Evolutionary conservation across 129 eudicot species (phyloP).

Genomic region (Flaveria brownii): DNA sequence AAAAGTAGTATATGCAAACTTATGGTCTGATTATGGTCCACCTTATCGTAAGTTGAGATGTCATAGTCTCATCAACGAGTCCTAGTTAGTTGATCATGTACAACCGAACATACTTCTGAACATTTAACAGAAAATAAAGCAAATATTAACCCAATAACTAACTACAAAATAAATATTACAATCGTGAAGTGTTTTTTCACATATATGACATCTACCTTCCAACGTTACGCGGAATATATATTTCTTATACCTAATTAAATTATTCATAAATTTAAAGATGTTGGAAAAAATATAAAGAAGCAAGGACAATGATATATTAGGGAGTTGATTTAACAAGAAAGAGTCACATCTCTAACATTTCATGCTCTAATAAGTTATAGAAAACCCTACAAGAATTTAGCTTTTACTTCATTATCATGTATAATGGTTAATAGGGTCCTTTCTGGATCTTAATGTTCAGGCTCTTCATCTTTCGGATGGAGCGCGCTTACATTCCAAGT

Average conservation of each 20-base stretch:
- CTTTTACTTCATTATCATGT: not conserved
- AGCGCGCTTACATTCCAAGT: not conserved
- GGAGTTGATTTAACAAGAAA: not conserved
- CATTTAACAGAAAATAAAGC: not conserved
- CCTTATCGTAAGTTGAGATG: slow-evolving; percentile 45
- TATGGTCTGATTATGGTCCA: slow-evolving; percentile 30
- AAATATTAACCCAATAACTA: not conserved
- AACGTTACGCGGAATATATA: not conserved
- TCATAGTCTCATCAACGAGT: slow-evolving; percentile 20
- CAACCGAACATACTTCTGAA: not conserved
- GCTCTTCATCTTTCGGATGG: not conserved
- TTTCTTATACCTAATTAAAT: too few species aligned
- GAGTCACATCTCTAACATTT: not conserved
- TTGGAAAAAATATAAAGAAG: too few species aligned
- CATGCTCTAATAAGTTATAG: not conserved
- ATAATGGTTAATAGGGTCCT: not conserved
- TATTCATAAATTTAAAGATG: too few species aligned
- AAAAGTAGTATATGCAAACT: not conserved
- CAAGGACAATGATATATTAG: not conserved
- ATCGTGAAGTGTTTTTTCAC: not conserved
- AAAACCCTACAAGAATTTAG: not conserved
- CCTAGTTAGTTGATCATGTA: not conserved
- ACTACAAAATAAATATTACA: not conserved
- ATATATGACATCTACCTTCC: not conserved
- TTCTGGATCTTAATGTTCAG: not conserved